Evolutionary conservation across 108 stramenopile species (phyloP).

Genomic region (Mediolabrus comicus): DNA sequence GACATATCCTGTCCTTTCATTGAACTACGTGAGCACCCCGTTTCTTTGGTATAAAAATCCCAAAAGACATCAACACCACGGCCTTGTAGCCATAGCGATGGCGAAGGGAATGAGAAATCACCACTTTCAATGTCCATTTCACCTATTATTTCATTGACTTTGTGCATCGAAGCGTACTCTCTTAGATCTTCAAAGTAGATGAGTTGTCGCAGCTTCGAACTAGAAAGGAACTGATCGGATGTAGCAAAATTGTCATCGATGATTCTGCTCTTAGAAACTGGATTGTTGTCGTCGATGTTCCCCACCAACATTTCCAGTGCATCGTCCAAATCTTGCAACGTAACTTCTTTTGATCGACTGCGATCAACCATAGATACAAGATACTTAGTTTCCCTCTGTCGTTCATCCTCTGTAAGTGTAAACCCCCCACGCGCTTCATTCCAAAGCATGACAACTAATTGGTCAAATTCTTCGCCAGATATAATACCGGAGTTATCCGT

Average conservation of each 20-base stretch:
- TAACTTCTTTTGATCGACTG: constrained; percentile 14
- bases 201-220: not conserved
- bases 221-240: constrained; percentile 13
- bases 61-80: constrained; percentile 36
- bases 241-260: not conserved
- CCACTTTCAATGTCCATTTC: not conserved
- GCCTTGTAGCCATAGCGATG: constrained; percentile 22
- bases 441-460: constrained; percentile 6
- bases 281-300: constrained; percentile 29
- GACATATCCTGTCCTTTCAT: constrained; percentile 27
- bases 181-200: constrained; percentile 6
- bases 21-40: constrained; percentile 10
- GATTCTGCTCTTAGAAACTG: not conserved
- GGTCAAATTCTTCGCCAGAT: constrained; percentile 3
- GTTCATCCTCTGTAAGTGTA: constrained; percentile 17
- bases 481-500: constrained; percentile 12
- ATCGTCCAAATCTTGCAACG: constrained; percentile 20
- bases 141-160: constrained; percentile 8
- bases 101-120: constrained; percentile 1
- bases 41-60: constrained; percentile 20
- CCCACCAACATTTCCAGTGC: constrained; percentile 7
- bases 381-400: constrained; percentile 15
- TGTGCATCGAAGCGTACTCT: constrained; percentile 2
- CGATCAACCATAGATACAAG: constrained; percentile 15
- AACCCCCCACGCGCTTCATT: not conserved